Conservation (phyloP, 768 basidiomycete species). For the Pulveroboletus sp. region DNA sequence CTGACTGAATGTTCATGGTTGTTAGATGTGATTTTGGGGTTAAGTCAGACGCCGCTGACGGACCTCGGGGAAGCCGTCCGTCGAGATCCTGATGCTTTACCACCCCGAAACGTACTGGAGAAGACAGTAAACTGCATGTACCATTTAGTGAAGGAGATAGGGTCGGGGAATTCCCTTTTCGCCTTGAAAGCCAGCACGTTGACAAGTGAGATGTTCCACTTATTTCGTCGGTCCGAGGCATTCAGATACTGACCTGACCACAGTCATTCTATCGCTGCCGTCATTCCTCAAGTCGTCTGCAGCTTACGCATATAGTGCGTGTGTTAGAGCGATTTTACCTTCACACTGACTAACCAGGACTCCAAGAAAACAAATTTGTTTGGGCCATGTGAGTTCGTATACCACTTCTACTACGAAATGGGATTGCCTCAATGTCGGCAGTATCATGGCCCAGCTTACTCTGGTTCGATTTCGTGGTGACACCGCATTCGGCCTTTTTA, state of each 20-base stretch:
- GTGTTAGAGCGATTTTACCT: not conserved
- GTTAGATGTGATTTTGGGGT: conserved; percentile 54
- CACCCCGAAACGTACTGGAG: conserved; percentile 60
- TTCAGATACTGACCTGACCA: not conserved
- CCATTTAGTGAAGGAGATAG: conserved; percentile 34
- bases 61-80: conserved; percentile 55
- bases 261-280: conserved; percentile 57
- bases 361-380: conserved; percentile 53
- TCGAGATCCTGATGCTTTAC: conserved; percentile 72
- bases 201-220: conserved; percentile 39
- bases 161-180: conserved; percentile 59
- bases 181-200: conserved; percentile 68
- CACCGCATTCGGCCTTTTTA: conserved; percentile 60
- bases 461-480: conserved; percentile 71
- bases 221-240: not conserved
- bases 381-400: conserved; percentile 60
- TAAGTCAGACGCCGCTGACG: conserved; percentile 36
- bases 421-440: conserved; percentile 20
- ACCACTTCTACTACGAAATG: not conserved
- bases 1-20: not conserved
- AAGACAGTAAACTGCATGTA: conserved; percentile 44
- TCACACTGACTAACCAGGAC: conserved; percentile 3
- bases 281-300: conserved; percentile 53
- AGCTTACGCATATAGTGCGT: conserved; percentile 53
- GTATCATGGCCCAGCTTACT: conserved; percentile 73